These are phyloP conservation scores for Phymatotrichopsis omnivora DNA, from an alignment of 2,329 filamentous ascomycete genomes.

Conservation along the genomic window DNA sequence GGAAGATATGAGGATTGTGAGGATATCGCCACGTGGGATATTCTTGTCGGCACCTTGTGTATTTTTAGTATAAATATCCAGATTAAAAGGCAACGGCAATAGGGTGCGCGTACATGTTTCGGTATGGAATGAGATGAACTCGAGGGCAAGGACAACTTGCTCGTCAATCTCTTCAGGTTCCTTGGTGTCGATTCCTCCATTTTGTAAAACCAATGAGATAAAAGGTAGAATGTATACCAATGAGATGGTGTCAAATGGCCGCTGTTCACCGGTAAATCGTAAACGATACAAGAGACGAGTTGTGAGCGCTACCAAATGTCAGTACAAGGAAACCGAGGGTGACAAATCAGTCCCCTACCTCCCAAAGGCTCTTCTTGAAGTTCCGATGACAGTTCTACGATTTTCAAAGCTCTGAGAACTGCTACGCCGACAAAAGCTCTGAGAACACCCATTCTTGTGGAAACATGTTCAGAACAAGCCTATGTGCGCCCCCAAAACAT, in stretches of 20 bases:
- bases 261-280: slow-evolving; percentile 80
- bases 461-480: slow-evolving; percentile 63
- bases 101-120: slow-evolving; percentile 49
- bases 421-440: slow-evolving; percentile 80
- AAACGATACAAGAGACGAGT: slow-evolving; percentile 85
- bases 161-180: slow-evolving; percentile 70
- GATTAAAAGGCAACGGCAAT: neutral
- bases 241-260: slow-evolving; percentile 83
- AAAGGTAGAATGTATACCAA: slow-evolving; percentile 80
- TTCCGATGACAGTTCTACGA: slow-evolving; percentile 60
- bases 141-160: slow-evolving; percentile 77
- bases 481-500: slow-evolving; percentile 8
- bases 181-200: slow-evolving; percentile 63
- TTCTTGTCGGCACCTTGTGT: slow-evolving; percentile 28
- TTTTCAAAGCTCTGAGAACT: slow-evolving; percentile 67
- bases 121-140: slow-evolving; percentile 83
- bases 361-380: slow-evolving; percentile 72
- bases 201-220: slow-evolving; percentile 64
- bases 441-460: slow-evolving; percentile 62
- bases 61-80: slow-evolving; percentile 1
- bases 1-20: slow-evolving; percentile 61
- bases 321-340: slow-evolving; percentile 21
- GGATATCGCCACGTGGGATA: slow-evolving; percentile 62
- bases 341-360: slow-evolving; percentile 36
- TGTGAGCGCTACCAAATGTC: slow-evolving; percentile 46